Conservation (phyloP, 2,329 filamentous ascomycete genomes). For the Calonectria crousiana region DNA sequence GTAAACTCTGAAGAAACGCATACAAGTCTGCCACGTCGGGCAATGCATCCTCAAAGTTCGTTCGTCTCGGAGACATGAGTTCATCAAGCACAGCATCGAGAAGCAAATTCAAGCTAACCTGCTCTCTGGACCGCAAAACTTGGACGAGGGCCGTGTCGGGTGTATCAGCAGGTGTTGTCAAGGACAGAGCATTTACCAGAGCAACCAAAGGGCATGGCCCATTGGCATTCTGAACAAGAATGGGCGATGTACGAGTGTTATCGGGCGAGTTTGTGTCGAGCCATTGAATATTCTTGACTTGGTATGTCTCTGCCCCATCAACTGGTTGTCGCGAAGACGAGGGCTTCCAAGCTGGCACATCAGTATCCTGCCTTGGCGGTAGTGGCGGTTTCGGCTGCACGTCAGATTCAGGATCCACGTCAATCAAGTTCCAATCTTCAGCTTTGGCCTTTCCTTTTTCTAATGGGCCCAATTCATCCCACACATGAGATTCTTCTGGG, state of each 20-base stretch:
- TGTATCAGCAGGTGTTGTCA: conserved; percentile 78
- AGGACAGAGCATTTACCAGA: conserved; percentile 89
- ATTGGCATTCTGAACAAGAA: conserved; percentile 93
- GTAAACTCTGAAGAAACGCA: conserved; percentile 85
- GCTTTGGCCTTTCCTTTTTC: conserved; percentile 59
- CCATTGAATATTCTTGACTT: conserved; percentile 93
- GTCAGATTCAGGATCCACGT: conserved; percentile 49
- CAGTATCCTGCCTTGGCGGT: conserved; percentile 51
- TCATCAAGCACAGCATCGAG: conserved; percentile 94
- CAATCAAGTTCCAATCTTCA: conserved; percentile 67
- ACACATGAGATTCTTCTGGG: conserved; percentile 59
- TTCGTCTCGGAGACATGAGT: conserved; percentile 82
- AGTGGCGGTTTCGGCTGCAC: conserved; percentile 48
- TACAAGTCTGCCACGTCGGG: conserved; percentile 93
- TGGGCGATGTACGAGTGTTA: conserved; percentile 82
- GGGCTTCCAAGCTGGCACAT: conserved; percentile 50
- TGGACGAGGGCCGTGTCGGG: conserved; percentile 80
- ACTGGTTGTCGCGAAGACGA: conserved; percentile 58
- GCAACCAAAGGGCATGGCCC: conserved; percentile 94
- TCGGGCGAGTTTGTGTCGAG: conserved; percentile 71
- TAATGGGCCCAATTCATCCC: conserved; percentile 60
- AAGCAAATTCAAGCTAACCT: conserved; percentile 86
- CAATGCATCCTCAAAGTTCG: conserved; percentile 71
- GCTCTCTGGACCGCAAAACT: conserved; percentile 82
- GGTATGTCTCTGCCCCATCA: conserved; percentile 81